Evolutionary conservation across 164 flowering plant species (phyloP).

Genomic region (Sextonia rubra): DNA sequence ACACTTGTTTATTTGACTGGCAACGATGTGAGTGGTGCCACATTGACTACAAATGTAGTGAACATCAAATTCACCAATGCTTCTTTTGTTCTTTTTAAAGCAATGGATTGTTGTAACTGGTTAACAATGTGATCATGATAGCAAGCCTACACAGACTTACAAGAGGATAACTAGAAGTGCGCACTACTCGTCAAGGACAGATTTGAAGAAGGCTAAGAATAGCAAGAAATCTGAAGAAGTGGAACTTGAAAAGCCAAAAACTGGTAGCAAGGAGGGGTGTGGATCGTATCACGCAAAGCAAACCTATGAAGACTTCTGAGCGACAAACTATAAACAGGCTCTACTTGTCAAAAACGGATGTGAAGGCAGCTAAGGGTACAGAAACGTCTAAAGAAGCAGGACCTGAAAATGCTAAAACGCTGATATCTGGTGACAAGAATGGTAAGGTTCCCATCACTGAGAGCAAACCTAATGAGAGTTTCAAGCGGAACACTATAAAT

Average conservation of each 20-base stretch:
- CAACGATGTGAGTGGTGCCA: too few relatives aligned
- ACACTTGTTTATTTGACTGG: too few relatives aligned
- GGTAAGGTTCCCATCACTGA: background rate
- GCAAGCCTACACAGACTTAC: background rate
- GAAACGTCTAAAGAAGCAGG: background rate
- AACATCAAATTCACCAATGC: too few relatives aligned
- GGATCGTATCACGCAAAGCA: slow-evolving; percentile 5
- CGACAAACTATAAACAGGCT: too few relatives aligned
- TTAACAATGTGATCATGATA: slow-evolving; percentile 39
- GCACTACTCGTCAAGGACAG: background rate
- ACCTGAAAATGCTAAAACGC: slow-evolving; percentile 3
- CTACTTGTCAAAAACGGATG: background rate
- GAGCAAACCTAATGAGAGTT: background rate
- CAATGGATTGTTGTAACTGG: slow-evolving; percentile 27
- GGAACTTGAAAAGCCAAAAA: slow-evolving; percentile 36
- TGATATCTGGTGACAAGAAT: background rate
- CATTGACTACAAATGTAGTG: too few relatives aligned
- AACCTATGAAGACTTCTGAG: background rate
- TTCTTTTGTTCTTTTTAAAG: too few relatives aligned
- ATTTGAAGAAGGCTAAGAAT: background rate
- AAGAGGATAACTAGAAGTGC: background rate
- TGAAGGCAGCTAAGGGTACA: background rate
- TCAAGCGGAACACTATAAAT: background rate
- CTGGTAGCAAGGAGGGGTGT: slow-evolving; percentile 17
- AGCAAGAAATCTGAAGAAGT: background rate